Evolutionary conservation across 148 eudicot species (phyloP), one percentile per base, ranked within the genome.

Genomic region (Pouteria glomerata): DNA sequence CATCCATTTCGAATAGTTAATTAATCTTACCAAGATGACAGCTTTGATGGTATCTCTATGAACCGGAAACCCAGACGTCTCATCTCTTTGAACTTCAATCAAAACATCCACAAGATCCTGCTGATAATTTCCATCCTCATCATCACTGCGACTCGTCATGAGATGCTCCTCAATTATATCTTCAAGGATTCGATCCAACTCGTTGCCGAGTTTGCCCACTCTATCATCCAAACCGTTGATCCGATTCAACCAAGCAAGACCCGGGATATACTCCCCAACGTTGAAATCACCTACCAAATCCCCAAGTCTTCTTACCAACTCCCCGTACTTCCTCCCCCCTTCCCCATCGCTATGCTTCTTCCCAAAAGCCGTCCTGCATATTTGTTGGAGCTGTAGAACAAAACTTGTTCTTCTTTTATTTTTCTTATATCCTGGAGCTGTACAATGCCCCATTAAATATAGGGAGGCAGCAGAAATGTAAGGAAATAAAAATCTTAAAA

Each of bases 101-200:
- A 84, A 62, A 47, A 80, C 53, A 78, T 75, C 80, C 31, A 84
- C 82, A 66, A 84, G 76, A 51, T 84, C 84, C 50, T 69, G 65
- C 1, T n/a, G n/a, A n/a, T n/a, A n/a, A n/a, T n/a, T n/a, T n/a
- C n/a, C n/a, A n/a, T n/a, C n/a, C n/a, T n/a, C n/a, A 57, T 70
- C 27, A 1, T 35, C 41, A 12, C 37, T 66, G 10, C 29, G 48
- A 55, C 57, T 23, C 31, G 63, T 31, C 29, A 51, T 68, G 7
- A 6, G 60, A 68, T 79, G 85, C 33, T 81, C 82, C 51, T 76
- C 68, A 1, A 84, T 33, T 14, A 84, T 72, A 8, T 11, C 35
- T 27, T 80, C 79, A 8, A 84, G 69, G 23, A 79, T 81, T 1
- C 63, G 66, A 66, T 84, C 84, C 1, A 78, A 63, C 6, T 72